Percentiles rank a stretch among this genome's conserved stretches.
Evolutionary conservation across 2,329 filamentous ascomycete genomes (phyloP).

Genomic region (Penicillium palitans): DNA sequence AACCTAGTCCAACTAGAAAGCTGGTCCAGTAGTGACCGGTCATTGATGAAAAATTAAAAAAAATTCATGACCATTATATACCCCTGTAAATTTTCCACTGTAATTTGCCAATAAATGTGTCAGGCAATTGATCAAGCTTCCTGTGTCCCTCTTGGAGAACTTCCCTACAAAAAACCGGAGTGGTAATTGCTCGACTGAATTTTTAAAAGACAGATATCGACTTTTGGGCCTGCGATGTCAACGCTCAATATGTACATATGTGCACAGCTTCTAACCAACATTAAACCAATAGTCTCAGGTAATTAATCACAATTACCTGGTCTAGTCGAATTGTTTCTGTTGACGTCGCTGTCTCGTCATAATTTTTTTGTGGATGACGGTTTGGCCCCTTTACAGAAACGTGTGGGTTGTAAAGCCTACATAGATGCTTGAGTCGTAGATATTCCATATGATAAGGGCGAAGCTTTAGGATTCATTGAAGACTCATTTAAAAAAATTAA

Average conservation of each 20-base stretch:
- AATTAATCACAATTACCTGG: not conserved
- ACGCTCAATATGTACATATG: not conserved
- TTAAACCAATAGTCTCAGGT: not conserved
- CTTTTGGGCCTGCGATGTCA: not conserved
- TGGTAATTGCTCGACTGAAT: not conserved
- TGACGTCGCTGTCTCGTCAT: not conserved
- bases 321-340: not conserved
- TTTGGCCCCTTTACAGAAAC: not conserved
- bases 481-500: no score
- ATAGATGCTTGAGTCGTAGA: not conserved
- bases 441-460: not conserved
- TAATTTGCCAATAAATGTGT: not conserved
- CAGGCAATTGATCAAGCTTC: not conserved
- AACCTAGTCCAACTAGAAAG: slow-evolving; percentile 32
- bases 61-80: slow-evolving; percentile 26
- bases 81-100: not conserved
- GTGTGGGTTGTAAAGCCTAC: no score
- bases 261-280: not conserved
- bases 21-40: slow-evolving; percentile 26
- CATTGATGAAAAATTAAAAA: slow-evolving; percentile 36
- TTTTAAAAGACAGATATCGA: not conserved
- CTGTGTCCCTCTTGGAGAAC: not conserved
- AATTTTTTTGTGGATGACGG: not conserved
- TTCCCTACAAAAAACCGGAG: no score
- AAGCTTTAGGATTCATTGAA: not conserved